Percentiles rank a stretch among this genome's conserved stretches.
phyloP scores from a whole-genome alignment of 257 asterid genomes.

The Thymus mandschuricus region DNA sequence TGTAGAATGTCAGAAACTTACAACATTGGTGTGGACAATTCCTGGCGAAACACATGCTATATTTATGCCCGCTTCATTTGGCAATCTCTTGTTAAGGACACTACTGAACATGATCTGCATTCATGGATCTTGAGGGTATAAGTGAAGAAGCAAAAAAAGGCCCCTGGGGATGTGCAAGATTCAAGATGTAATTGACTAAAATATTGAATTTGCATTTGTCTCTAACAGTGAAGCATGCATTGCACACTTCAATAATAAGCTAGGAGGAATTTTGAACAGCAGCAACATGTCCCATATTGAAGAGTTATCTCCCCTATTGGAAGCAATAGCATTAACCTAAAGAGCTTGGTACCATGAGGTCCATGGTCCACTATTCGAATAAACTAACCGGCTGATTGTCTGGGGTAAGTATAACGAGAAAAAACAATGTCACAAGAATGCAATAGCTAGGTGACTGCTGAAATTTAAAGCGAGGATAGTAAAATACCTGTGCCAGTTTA shows the following conservation, averaged over 20 bases:
- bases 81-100: conserved; percentile 83
- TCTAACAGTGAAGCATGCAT: background rate
- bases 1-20: conserved; percentile 46
- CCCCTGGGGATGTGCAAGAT: background rate
- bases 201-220: background rate
- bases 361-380: conserved; percentile 11
- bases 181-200: conserved; percentile 2
- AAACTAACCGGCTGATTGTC: conserved; percentile 4
- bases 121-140: conserved; percentile 29
- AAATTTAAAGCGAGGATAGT: conserved; percentile 26
- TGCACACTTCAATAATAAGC: conserved; percentile 3
- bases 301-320: conserved; percentile 20
- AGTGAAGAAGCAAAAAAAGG: conserved; percentile 17
- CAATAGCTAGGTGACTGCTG: conserved; percentile 6
- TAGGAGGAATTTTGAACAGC: background rate
- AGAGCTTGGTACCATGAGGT: conserved; percentile 8
- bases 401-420: conserved; percentile 16
- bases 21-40: conserved; percentile 94
- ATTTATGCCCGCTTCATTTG: conserved; percentile 89
- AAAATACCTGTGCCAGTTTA: conserved; percentile 87
- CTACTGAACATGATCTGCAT: conserved; percentile 95
- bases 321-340: conserved; percentile 24
- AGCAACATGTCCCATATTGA: conserved; percentile 5
- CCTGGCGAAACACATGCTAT: conserved; percentile 90
- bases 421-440: conserved; percentile 5